Percentiles rank a stretch among this genome's conserved stretches.
Conservation (phyloP, 2,329 filamentous ascomycete species). For the Verticillium zaregamsianum region DNA sequence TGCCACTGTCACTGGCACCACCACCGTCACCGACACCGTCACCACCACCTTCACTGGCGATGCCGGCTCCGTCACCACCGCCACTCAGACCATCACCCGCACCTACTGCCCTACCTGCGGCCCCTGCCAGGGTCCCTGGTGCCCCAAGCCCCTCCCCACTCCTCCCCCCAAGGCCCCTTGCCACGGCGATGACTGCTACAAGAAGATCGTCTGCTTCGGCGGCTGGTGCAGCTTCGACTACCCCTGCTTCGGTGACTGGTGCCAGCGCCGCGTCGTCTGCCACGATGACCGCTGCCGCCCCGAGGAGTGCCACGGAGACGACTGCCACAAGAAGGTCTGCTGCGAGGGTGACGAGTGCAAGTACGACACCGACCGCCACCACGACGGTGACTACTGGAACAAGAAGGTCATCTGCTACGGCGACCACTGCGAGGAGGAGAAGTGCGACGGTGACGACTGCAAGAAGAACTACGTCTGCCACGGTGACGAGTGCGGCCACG, state of each 20-base stretch:
- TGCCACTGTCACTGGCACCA: not conserved
- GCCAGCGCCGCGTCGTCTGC: conserved; percentile 14
- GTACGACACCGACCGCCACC: conserved; percentile 13
- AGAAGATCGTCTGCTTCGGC: conserved; percentile 29
- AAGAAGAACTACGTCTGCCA: conserved; percentile 28
- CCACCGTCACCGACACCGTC: not conserved
- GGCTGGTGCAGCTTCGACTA: conserved; percentile 24
- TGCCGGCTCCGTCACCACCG: not conserved
- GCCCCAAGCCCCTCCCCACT: conserved; percentile 2
- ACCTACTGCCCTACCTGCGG: conserved; percentile 1
- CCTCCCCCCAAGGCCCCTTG: conserved; percentile 7
- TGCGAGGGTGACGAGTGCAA: conserved; percentile 23
- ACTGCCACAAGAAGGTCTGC: conserved; percentile 14
- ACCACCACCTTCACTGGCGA: conserved; percentile 1
- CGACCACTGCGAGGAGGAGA: conserved; percentile 22
- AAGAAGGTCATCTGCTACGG: conserved; percentile 29
- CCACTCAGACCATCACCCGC: not conserved
- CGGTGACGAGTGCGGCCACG: conserved; percentile 23
- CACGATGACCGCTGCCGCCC: conserved; percentile 7
- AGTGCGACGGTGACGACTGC: conserved; percentile 23
- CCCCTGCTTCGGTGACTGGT: conserved; percentile 19
- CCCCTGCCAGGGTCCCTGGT: conserved; percentile 5
- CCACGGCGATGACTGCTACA: conserved; percentile 15
- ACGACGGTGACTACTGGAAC: conserved; percentile 15
- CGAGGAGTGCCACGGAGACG: conserved; percentile 2